Evolutionary conservation across 2,329 filamentous ascomycete genomes (phyloP), one percentile per base, ranked within the genome.

Genomic region (Pyrenochaeta sp.): DNA sequence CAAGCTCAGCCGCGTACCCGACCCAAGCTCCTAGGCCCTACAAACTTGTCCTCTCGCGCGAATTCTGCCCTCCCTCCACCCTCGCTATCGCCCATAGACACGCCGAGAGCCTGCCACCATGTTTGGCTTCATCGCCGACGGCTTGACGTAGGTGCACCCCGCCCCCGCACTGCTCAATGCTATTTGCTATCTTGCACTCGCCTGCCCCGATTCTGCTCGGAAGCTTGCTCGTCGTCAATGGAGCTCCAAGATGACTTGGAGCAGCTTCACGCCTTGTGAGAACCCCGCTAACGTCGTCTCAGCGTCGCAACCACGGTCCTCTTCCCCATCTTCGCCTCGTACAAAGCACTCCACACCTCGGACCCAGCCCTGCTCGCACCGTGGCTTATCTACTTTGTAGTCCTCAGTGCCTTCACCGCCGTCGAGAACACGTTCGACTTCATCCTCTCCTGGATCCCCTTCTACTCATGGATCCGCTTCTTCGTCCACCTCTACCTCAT

Each of bases 381-480:
- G 86, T 99, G 94, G 94, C 83, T 97, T 57, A 97, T 97, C 88
- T 99, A 97, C 81, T 99, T 93, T 88, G 90, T 96, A 48, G 90
- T 96, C 17, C 83, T 96, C 55, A 89, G 89, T 49, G 87, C 89
- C 69, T 84, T 86, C 61, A 80, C 92, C 43, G 82, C 94, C 50
- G 83, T 86, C 72, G 94, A 97, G 76, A 92, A 88, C 32, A 96
- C 91, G 83, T 85, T 88, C 43, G 84, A 87, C 62, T 96, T 93
- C 75, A 86, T 97, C 65, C 81, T 97, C 32, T 81, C 81, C 69
- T 97, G 91, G 90, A 77, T 97, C 24, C 94, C 94, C 2, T 95
- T 97, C 73, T 99, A 96, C 75, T 83, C 89, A 59, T 96, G 92
- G 82, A 79, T 96, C 63, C 90, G 94, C 55, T 83, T 96, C 41